Base-by-base conservation (phyloP, 2,329 filamentous ascomycete species). In the Hymenoscyphus fructigenus region DNA sequence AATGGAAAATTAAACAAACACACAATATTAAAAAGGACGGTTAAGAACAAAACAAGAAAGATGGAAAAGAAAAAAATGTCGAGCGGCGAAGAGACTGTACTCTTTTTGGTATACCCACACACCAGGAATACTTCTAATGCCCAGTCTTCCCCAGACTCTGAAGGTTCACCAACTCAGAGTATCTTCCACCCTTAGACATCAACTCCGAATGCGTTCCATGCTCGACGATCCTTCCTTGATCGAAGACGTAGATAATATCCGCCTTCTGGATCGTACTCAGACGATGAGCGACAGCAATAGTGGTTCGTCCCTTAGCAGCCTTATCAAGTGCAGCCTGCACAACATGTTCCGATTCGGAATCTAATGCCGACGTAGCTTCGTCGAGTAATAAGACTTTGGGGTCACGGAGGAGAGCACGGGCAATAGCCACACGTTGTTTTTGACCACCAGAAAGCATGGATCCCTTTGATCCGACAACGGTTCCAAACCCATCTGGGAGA, bases 231-330 rank as follows among this genome's bases (percentile, higher is more conserved):
- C 87, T 85, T 7, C 94, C 95, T 72, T 91, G 88, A 76, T 97
- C 93, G 75, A 98, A 95, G n/a, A 98, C 94, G 70, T 96, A 97
- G 72, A 98, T 98, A 59, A 94, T 81, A 75, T 98, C 94, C 0
- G 94, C 94, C 76, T 95, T 93, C 76, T 97, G 93, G 66, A 98
- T 97, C 0, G 95, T 97, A 74, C 88, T 92, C 5, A 99, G 81
- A 28, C 95, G 84, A 78, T 99, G 94, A 2, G 95, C 95, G 0
- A 99, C 94, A 0, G 94, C 93, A 68, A 99, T 95, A 0, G 94
- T 98, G 6, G 93, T 96, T 60, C 93, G 85, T 56, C 89, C 92
- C 81, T 91, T 90, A 23, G 92, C 89, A 1, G 93, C 93, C 68
- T 88, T 87, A 76, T 97, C 91, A 17, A 95, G 82, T 0, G 91